Evolutionary conservation across 176 grass and related monocot genomes (phyloP).

Genomic region (Bonia amplexicaulis): DNA sequence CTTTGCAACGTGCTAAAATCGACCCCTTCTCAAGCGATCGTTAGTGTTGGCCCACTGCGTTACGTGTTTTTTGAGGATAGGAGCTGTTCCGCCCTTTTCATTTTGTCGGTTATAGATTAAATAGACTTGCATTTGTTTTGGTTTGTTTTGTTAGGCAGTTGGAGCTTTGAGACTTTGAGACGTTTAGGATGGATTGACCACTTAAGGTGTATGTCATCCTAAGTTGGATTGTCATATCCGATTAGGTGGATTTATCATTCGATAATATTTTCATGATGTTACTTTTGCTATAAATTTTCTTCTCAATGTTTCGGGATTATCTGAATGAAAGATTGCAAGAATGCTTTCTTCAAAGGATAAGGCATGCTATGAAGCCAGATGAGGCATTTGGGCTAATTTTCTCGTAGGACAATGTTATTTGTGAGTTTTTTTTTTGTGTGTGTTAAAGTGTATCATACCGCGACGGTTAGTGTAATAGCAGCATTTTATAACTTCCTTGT

Average conservation of each 20-base stretch:
- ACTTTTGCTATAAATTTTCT: conserved; percentile 3
- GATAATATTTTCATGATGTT: neutral
- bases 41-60: neutral
- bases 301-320: conserved; percentile 63
- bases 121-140: neutral
- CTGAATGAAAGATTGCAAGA: conserved; percentile 91
- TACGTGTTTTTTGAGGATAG: neutral
- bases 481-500: neutral
- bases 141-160: conserved; percentile 49
- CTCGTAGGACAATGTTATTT: conserved; percentile 98
- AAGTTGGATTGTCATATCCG: neutral
- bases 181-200: too few relatives aligned
- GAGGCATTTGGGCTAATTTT: conserved; percentile 96
- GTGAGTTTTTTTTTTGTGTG: conserved; percentile 36
- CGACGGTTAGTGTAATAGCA: neutral
- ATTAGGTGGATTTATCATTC: neutral
- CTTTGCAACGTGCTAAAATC: neutral
- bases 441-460: conserved; percentile 8
- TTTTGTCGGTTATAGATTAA: neutral
- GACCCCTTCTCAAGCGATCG: neutral
- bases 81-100: neutral
- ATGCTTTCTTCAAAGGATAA: conserved; percentile 93
- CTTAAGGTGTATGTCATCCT: neutral
- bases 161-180: conserved; percentile 95
- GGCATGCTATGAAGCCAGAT: conserved; percentile 99